phyloP scores from a whole-genome alignment of 371 early-diverging fungal species.

The Mycotypha africana region DNA sequence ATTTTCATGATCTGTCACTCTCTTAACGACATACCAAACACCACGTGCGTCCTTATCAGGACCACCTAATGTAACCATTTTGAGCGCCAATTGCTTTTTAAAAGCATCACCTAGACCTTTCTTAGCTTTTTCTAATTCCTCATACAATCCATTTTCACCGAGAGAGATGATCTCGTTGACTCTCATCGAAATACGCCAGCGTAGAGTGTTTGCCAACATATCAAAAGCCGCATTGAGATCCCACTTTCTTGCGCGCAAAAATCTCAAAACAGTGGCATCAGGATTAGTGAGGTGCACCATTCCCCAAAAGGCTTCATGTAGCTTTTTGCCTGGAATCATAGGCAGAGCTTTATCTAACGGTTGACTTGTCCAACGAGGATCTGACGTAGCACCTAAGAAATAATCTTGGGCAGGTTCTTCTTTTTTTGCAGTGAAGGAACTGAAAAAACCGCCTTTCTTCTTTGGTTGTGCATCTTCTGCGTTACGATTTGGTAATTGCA shows the following conservation, averaged over 20 bases:
- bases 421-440: slow-evolving; percentile 27
- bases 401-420: slow-evolving; percentile 20
- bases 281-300: slow-evolving; percentile 58
- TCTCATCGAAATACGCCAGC: slow-evolving; percentile 60
- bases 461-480: slow-evolving; percentile 1
- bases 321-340: slow-evolving; percentile 27
- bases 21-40: slow-evolving; percentile 55
- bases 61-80: slow-evolving; percentile 41
- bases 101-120: slow-evolving; percentile 9
- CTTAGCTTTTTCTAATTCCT: slow-evolving; percentile 30
- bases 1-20: too few relatives aligned
- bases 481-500: slow-evolving; percentile 10
- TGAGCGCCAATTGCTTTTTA: slow-evolving; percentile 7
- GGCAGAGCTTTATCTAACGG: slow-evolving; percentile 38
- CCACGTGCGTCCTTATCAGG: slow-evolving; percentile 52
- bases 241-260: slow-evolving; percentile 77
- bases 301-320: slow-evolving; percentile 46
- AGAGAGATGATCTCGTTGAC: slow-evolving; percentile 48
- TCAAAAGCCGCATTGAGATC: slow-evolving; percentile 59
- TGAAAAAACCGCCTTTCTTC: slow-evolving; percentile 12
- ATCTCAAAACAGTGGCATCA: slow-evolving; percentile 62
- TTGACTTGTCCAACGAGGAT: slow-evolving; percentile 30
- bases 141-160: slow-evolving; percentile 45
- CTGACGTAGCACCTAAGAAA: slow-evolving; percentile 46
- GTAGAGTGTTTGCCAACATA: slow-evolving; percentile 58